phyloP scores from a whole-genome alignment of 306 rosid genomes.

The Aeschynomene evenia region DNA sequence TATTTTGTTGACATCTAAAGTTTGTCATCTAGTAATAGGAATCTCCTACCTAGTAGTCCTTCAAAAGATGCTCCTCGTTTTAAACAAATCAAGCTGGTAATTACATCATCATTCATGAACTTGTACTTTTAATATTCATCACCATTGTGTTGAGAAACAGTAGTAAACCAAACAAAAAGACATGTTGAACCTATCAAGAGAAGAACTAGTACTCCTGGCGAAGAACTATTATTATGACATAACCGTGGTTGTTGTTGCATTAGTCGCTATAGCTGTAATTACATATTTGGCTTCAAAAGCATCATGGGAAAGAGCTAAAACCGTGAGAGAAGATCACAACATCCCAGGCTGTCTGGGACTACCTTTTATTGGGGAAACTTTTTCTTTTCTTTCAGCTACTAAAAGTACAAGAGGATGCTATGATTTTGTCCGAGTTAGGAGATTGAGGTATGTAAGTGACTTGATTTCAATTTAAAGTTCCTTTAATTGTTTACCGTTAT shows the following conservation, averaged over 20 bases:
- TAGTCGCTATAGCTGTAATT: conserved; percentile 39
- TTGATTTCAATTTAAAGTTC: conserved; percentile 11
- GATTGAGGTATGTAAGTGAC: conserved; percentile 69
- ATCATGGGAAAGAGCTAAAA: conserved; percentile 39
- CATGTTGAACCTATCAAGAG: conserved; percentile 44
- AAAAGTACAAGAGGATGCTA: conserved; percentile 72
- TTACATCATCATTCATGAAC: too few relatives aligned
- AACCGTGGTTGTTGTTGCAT: conserved; percentile 32
- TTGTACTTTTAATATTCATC: too few relatives aligned
- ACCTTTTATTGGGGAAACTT: conserved; percentile 66
- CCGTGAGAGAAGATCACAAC: conserved; percentile 21
- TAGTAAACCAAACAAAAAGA: conserved; percentile 14
- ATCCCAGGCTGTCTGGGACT: conserved; percentile 68
- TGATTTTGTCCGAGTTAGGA: conserved; percentile 67
- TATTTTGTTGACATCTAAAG: too few relatives aligned
- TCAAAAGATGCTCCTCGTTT: conserved; percentile 33
- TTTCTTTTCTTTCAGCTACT: conserved; percentile 67
- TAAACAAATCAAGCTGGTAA: too few relatives aligned
- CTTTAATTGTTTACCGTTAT: too few relatives aligned
- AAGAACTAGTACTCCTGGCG: conserved; percentile 38
- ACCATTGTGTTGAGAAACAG: conserved; percentile 27
- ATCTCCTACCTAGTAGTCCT: conserved; percentile 19
- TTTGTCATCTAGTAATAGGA: conserved; percentile 35
- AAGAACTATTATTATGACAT: conserved; percentile 34
- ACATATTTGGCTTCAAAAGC: conserved; percentile 46